A percentile compares a stretch with the other conserved stretches of the same genome.
Evolutionary conservation across 176 grass and related monocot genomes (phyloP).

Genomic region (Aegilops speltoides): DNA sequence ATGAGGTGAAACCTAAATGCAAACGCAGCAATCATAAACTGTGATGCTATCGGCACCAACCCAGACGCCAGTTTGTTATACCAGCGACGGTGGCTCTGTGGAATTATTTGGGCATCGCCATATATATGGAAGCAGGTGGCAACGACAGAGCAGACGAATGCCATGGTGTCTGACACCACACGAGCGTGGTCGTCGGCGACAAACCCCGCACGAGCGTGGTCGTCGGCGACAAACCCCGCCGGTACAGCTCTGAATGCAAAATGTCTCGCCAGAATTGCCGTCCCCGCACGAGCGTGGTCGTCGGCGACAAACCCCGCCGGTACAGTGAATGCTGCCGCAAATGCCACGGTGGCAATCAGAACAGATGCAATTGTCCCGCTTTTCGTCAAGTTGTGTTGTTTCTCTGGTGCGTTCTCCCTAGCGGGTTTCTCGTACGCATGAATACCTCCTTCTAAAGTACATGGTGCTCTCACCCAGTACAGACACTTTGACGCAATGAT

Average conservation of each 20-base stretch:
- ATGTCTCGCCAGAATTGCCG: no score
- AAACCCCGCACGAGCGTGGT: background rate
- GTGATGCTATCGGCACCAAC: background rate
- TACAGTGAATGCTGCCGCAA: conserved; percentile 28
- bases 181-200: no score
- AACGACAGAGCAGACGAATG: conserved; percentile 1
- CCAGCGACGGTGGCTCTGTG: background rate
- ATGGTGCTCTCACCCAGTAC: background rate
- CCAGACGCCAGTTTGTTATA: background rate
- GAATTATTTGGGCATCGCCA: background rate
- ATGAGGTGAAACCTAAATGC: conserved; percentile 3
- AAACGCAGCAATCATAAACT: conserved; percentile 1
- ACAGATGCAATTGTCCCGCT: background rate
- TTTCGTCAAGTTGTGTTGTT: background rate
- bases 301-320: no score
- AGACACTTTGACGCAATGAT: background rate
- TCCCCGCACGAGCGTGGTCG: no score
- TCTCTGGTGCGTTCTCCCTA: no score
- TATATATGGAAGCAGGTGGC: conserved; percentile 9
- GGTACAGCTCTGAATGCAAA: no score
- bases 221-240: conserved; percentile 7
- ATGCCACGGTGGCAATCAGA: conserved; percentile 40
- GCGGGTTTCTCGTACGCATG: background rate
- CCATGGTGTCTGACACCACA: background rate
- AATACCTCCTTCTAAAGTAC: background rate